phyloP scores from a whole-genome alignment of 768 basidiomycete genomes.

The Calvatia gigantea region DNA sequence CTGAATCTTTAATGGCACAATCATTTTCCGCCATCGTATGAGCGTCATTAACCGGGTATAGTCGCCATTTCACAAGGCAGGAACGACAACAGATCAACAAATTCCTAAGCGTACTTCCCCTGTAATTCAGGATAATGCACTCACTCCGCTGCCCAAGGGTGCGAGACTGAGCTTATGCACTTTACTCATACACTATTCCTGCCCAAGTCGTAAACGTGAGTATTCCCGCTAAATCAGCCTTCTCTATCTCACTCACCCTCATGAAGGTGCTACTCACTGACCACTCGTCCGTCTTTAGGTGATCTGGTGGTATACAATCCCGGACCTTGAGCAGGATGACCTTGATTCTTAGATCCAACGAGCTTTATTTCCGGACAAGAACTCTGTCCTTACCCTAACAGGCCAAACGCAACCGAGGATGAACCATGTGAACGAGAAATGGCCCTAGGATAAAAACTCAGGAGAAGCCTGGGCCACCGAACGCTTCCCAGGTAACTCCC shows the following conservation, averaged over 20 bases:
- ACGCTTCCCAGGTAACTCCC: constrained; percentile 19
- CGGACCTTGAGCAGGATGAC: constrained; percentile 1
- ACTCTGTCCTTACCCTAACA: background rate
- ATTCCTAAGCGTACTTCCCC: too few species aligned
- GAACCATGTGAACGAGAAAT: background rate
- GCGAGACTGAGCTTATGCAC: too few species aligned
- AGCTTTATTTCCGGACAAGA: background rate
- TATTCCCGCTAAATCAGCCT: background rate
- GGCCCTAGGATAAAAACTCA: background rate
- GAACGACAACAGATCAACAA: too few species aligned
- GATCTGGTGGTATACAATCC: background rate
- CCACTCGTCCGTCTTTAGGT: background rate
- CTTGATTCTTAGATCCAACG: background rate
- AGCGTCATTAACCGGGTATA: too few species aligned
- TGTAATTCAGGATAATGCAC: too few species aligned
- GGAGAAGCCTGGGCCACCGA: background rate
- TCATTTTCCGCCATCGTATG: too few species aligned
- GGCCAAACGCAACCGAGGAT: background rate
- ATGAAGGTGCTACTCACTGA: background rate
- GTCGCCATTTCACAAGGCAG: too few species aligned
- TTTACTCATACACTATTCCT: too few species aligned
- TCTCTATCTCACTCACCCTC: background rate
- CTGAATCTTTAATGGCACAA: too few species aligned
- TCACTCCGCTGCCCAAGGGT: too few species aligned
- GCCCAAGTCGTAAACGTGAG: background rate